Evolutionary conservation across 2,329 filamentous ascomycete species (phyloP).

Genomic region (Verticillium dahliae): DNA sequence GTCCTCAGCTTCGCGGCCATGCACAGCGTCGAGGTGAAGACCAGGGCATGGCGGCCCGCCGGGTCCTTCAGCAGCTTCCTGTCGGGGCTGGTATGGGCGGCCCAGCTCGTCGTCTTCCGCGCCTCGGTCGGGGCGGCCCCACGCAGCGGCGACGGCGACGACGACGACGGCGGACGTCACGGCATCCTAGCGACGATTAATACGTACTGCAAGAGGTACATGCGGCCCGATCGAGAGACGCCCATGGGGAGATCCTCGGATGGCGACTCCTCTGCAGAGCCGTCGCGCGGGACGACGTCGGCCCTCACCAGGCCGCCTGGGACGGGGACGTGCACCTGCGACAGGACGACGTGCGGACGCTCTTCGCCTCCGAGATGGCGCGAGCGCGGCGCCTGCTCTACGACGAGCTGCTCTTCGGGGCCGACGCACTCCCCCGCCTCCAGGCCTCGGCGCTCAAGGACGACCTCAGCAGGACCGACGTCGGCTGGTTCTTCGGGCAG

Average conservation of each 20-base stretch:
- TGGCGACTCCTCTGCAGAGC: not conserved
- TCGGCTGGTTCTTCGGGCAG: not conserved
- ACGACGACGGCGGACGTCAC: not conserved
- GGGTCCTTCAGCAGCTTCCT: not conserved
- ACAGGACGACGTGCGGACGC: not conserved
- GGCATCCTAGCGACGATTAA: not conserved
- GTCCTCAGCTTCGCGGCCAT: not conserved
- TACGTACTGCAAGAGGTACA: not conserved
- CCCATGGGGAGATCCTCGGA: not conserved
- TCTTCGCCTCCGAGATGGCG: not conserved
- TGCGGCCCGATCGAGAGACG: not conserved
- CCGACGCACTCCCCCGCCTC: not conserved
- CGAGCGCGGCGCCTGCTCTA: not conserved
- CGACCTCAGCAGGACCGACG: not conserved
- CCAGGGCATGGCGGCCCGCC: not conserved
- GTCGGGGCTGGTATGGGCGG: not conserved
- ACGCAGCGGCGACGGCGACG: too few species aligned
- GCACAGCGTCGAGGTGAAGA: not conserved
- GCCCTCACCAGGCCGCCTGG: not conserved
- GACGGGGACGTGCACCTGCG: not conserved
- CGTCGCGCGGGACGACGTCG: not conserved
- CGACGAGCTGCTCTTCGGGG: not conserved
- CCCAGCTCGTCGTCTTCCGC: not conserved
- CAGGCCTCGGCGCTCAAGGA: not conserved
- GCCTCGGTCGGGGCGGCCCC: not conserved